Conservation (phyloP, 345 rosid species). For the Murraya paniculata region DNA sequence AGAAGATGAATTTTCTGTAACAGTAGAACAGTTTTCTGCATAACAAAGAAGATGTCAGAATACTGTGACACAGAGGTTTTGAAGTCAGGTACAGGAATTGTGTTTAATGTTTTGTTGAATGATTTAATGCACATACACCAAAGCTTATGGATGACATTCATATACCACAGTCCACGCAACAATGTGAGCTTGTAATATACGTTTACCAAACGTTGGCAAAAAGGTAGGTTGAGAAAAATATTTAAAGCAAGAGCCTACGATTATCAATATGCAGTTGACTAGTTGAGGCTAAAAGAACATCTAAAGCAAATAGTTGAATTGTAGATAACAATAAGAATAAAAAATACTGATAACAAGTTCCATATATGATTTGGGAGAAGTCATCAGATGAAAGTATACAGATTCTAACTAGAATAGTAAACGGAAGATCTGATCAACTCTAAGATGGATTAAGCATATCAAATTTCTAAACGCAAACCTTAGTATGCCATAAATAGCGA, state of each 20-base stretch:
- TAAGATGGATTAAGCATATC: not conserved
- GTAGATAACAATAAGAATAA: not conserved
- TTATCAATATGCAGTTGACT: not conserved
- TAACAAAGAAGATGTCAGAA: constrained; percentile 10
- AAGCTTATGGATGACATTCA: not conserved
- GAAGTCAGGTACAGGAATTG: not conserved
- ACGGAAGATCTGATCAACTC: not conserved
- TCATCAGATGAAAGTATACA: not conserved
- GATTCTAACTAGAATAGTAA: not conserved
- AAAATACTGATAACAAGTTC: not conserved
- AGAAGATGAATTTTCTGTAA: constrained; percentile 27
- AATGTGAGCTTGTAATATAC: not conserved
- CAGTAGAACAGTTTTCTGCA: constrained; percentile 34
- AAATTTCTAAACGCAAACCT: not conserved
- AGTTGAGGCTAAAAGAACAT: not conserved
- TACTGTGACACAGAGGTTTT: not conserved
- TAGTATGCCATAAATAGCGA: not conserved
- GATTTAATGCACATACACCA: not conserved
- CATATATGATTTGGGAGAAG: not conserved
- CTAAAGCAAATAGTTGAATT: not conserved
- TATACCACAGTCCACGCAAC: not conserved
- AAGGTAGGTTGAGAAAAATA: not conserved
- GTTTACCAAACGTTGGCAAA: not conserved
- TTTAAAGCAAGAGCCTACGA: not conserved
- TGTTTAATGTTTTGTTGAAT: not conserved